Evolutionary conservation across 176 grass and related monocot species (phyloP).

Genomic region (Cenchrus fungigraminus): DNA sequence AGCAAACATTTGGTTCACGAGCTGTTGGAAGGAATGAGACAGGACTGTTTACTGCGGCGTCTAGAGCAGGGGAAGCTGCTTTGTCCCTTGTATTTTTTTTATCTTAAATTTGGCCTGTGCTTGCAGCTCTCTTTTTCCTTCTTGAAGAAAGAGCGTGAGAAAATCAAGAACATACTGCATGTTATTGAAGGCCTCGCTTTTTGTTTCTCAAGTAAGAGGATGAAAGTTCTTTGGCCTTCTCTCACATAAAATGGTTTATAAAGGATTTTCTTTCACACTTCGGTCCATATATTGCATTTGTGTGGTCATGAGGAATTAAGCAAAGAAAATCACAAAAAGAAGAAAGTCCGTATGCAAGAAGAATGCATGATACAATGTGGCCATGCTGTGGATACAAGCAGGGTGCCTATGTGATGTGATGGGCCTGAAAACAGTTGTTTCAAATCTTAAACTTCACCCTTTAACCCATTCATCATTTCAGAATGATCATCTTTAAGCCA

Average conservation of each 20-base stretch:
- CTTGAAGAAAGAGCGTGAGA: no score
- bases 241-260: no score
- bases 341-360: not conserved
- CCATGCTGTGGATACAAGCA: not conserved
- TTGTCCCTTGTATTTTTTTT: not conserved
- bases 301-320: not conserved
- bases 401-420: not conserved
- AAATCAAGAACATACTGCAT: no score
- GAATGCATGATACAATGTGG: not conserved
- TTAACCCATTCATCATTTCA: not conserved
- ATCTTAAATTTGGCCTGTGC: not conserved
- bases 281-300: no score
- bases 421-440: not conserved
- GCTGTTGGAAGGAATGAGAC: conserved; percentile 17
- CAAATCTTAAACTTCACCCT: no score
- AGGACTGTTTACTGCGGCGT: not conserved
- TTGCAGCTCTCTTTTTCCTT: not conserved
- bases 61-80: not conserved
- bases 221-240: no score
- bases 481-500: not conserved
- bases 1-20: not conserved
- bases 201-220: no score
- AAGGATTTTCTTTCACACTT: no score
- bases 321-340: not conserved
- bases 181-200: no score